Evolutionary conservation across 768 basidiomycete species (phyloP).

Genomic region (Suillus plorans): DNA sequence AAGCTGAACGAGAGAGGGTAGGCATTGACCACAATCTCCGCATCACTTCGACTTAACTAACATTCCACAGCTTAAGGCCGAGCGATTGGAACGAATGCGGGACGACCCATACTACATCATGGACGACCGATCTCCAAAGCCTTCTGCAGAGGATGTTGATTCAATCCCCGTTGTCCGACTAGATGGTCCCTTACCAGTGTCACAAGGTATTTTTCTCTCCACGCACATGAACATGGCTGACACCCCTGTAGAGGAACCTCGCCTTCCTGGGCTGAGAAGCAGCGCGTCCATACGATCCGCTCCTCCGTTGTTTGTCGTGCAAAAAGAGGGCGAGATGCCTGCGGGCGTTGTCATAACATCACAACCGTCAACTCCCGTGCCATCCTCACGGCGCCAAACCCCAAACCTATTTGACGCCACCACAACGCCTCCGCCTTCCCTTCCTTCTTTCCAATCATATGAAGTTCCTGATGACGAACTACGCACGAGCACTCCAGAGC

Average conservation of each 20-base stretch:
- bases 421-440: conserved; percentile 36
- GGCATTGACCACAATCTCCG: conserved; percentile 18
- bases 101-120: conserved; percentile 93
- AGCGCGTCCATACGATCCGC: conserved; percentile 37
- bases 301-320: conserved; percentile 57
- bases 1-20: conserved; percentile 62
- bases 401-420: conserved; percentile 28
- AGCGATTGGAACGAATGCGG: conserved; percentile 69
- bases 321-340: conserved; percentile 87
- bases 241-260: conserved; percentile 36
- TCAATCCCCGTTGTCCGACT: conserved; percentile 88
- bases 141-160: conserved; percentile 65
- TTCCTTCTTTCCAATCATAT: conserved; percentile 50
- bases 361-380: conserved; percentile 27
- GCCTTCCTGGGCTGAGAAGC: conserved; percentile 46
- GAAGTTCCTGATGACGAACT: conserved; percentile 48
- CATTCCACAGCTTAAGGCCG: conserved; percentile 61
- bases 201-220: conserved; percentile 26
- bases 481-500: conserved; percentile 58
- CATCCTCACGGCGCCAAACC: conserved; percentile 25
- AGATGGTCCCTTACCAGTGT: conserved; percentile 57
- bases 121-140: conserved; percentile 51
- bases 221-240: conserved; percentile 18
- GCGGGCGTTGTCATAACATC: conserved; percentile 39
- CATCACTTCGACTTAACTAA: conserved; percentile 10